Conservation (phyloP, 345 rosid species). For the Euphorbia peplus region DNA sequence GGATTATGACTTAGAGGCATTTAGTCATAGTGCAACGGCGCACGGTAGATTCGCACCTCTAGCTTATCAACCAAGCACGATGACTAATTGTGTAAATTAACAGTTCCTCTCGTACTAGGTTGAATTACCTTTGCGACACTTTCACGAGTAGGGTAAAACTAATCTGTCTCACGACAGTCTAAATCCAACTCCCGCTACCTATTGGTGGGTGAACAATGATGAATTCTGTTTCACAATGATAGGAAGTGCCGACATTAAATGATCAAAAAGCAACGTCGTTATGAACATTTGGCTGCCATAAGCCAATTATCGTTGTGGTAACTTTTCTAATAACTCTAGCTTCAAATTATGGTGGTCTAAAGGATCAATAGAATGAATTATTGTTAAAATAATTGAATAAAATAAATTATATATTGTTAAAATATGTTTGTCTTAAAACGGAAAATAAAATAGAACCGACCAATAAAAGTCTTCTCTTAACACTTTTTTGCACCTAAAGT, state of each 20-base stretch:
- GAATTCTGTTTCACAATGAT: constrained; percentile 2
- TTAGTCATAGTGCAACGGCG: too few relatives aligned
- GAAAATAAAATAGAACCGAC: not conserved
- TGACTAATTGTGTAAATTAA: too few relatives aligned
- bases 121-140: too few relatives aligned
- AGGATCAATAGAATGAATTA: not conserved
- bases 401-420: too few relatives aligned
- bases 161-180: constrained; percentile 1
- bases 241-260: constrained; percentile 8
- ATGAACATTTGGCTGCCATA: constrained; percentile 3
- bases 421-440: too few relatives aligned
- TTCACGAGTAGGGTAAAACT: too few relatives aligned
- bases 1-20: too few relatives aligned
- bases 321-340: constrained; percentile 11
- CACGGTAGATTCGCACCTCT: too few relatives aligned
- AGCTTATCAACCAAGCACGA: too few relatives aligned
- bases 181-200: not conserved
- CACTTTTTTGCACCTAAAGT: not conserved
- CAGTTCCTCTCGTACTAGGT: too few relatives aligned
- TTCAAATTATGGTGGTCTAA: constrained; percentile 4
- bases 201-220: constrained; percentile 10
- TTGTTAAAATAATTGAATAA: too few relatives aligned
- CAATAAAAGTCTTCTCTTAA: not conserved
- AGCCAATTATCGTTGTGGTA: not conserved
- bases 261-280: constrained; percentile 14